phyloP scores from a whole-genome alignment of 305 asterid genomes.

The Petunia hybrid region DNA sequence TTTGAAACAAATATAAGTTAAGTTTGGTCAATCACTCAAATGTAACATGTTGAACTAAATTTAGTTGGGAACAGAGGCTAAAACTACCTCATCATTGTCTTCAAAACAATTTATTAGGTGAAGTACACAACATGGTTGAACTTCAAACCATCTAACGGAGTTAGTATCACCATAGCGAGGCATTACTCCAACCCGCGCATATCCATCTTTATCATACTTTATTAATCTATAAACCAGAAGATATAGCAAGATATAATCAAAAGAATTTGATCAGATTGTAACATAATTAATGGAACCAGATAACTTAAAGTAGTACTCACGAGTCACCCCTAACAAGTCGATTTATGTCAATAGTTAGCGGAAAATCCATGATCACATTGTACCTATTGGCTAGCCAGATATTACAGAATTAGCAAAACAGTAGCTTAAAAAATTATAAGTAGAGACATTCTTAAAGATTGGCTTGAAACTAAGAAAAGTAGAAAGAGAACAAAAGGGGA shows the following conservation, averaged over 20 bases:
- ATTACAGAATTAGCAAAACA: neutral
- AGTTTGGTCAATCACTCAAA: neutral
- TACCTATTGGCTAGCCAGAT: constrained; percentile 48
- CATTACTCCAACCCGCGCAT: constrained; percentile 74
- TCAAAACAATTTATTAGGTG: constrained; percentile 74
- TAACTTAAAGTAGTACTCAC: constrained; percentile 47
- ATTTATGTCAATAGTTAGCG: constrained; percentile 59
- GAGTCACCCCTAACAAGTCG: constrained; percentile 69
- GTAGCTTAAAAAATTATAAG: neutral
- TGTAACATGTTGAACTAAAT: neutral
- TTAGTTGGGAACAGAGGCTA: neutral
- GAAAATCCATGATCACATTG: constrained; percentile 76
- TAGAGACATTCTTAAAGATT: neutral
- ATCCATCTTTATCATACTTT: constrained; percentile 50
- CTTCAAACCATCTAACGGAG: constrained; percentile 69
- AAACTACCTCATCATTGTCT: constrained; percentile 57
- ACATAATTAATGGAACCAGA: neutral
- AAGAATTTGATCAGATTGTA: neutral
- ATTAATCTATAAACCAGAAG: constrained; percentile 47
- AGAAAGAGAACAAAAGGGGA: neutral
- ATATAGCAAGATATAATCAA: neutral
- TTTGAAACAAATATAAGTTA: neutral
- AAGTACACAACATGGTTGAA: constrained; percentile 55
- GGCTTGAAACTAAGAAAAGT: neutral
- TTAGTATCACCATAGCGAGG: constrained; percentile 77